Percentiles rank a stretch among this genome's conserved stretches.
Evolutionary conservation across 768 basidiomycete species (phyloP).

Genomic region (Chalciporus chontae): DNA sequence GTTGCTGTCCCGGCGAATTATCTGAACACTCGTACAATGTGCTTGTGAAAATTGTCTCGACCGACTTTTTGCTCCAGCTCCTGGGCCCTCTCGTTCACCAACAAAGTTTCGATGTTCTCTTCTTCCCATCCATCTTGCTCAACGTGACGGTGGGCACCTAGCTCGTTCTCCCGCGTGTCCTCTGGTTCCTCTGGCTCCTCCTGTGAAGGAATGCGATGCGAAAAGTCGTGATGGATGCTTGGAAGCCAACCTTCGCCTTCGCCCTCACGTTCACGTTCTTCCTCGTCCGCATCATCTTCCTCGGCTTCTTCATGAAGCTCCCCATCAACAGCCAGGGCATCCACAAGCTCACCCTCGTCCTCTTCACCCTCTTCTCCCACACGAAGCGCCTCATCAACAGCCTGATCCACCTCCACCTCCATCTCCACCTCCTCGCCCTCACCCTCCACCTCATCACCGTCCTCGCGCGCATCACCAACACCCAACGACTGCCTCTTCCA

Average conservation of each 20-base stretch:
- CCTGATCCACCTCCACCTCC: neutral
- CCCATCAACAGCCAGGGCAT: constrained; percentile 8
- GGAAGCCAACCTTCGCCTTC: neutral
- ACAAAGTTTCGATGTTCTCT: neutral
- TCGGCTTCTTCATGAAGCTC: neutral
- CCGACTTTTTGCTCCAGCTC: constrained; percentile 19
- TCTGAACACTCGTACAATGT: constrained; percentile 11
- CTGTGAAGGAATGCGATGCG: neutral
- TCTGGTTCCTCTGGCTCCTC: neutral
- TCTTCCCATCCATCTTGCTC: neutral
- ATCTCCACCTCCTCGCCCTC: neutral
- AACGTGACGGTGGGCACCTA: neutral
- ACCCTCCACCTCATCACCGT: constrained; percentile 2
- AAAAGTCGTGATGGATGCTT: constrained; percentile 9
- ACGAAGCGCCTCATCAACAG: neutral
- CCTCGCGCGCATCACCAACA: neutral
- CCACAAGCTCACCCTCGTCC: neutral
- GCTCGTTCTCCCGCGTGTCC: neutral
- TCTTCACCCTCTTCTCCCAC: constrained; percentile 3
- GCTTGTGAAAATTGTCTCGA: constrained; percentile 7
- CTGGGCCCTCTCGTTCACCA: constrained; percentile 4
- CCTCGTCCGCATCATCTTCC: neutral
- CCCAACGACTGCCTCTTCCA: constrained; percentile 19
- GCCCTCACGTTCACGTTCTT: neutral
- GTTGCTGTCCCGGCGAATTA: neutral